These are phyloP conservation scores for Fraxinus latifolia DNA, from an alignment of 305 asterid species.

Conservation along the genomic window DNA sequence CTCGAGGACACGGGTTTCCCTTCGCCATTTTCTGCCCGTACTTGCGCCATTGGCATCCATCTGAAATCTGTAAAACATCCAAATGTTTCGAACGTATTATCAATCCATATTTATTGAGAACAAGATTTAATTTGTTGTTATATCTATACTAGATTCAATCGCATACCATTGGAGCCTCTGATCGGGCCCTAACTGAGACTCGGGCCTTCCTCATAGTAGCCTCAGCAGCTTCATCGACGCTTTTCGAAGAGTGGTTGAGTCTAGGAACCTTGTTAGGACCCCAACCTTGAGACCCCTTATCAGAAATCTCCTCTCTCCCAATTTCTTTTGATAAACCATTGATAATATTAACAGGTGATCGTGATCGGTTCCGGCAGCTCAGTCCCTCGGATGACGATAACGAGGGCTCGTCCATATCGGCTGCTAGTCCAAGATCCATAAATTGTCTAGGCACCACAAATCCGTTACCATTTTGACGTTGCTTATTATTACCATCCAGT, in stretches of 20 bases:
- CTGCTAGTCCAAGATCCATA: conserved; percentile 65
- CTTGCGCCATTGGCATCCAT: conserved; percentile 97
- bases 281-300: conserved; percentile 34
- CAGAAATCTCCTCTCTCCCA: conserved; percentile 36
- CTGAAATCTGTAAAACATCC: conserved; percentile 49
- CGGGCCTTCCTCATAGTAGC: conserved; percentile 91
- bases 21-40: conserved; percentile 96
- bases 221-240: conserved; percentile 64
- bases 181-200: conserved; percentile 82
- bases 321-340: conserved; percentile 19
- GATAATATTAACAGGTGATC: conserved; percentile 27
- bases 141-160: not conserved
- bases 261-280: conserved; percentile 43
- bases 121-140: not conserved
- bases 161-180: conserved; percentile 82
- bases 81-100: not conserved
- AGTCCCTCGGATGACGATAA: conserved; percentile 51
- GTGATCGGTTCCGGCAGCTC: conserved; percentile 27
- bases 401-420: conserved; percentile 40
- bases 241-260: conserved; percentile 30
- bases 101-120: not conserved
- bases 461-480: conserved; percentile 20
- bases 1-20: conserved; percentile 96
- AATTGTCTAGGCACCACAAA: conserved; percentile 59
- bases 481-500: not conserved